Evolutionary conservation across 1,284 basidiomycete species (phyloP).

Genomic region (Naganishia sp.): DNA sequence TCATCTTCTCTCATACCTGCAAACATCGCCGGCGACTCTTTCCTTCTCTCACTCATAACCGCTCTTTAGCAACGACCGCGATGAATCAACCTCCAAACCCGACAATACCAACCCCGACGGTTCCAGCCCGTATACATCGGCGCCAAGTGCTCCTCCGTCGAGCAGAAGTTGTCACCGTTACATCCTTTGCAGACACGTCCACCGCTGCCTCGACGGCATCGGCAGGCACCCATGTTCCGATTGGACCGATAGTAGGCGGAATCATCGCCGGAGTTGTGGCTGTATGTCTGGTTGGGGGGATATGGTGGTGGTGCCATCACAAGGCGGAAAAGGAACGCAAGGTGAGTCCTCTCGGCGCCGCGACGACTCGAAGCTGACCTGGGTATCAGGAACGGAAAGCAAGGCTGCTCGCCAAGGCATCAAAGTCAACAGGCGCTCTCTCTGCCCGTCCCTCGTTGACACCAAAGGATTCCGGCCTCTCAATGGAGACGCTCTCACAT

Average conservation of each 20-base stretch:
- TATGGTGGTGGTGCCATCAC: constrained; percentile 36
- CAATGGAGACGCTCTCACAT: constrained; percentile 7
- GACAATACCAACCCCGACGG: constrained; percentile 4
- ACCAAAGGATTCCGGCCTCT: constrained; percentile 5
- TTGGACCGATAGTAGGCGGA: constrained; percentile 41
- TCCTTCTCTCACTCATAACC: not conserved
- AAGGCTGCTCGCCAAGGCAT: constrained; percentile 10
- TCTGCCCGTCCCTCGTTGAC: constrained; percentile 17
- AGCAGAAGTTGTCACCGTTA: constrained; percentile 25
- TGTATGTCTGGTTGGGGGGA: constrained; percentile 34
- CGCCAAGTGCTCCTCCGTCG: not conserved
- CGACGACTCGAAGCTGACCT: not conserved
- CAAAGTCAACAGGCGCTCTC: not conserved
- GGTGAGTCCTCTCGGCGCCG: constrained; percentile 2
- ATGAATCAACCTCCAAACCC: not conserved
- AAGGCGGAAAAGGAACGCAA: constrained; percentile 36
- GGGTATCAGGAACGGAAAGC: constrained; percentile 15
- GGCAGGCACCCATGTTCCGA: constrained; percentile 3
- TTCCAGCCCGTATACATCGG: not conserved
- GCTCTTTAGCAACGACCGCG: not conserved
- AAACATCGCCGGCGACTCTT: not conserved
- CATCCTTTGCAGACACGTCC: constrained; percentile 19
- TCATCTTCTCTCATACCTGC: not conserved
- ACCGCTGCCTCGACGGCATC: constrained; percentile 5
- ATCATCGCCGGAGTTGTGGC: constrained; percentile 40